Base-by-base conservation (phyloP, 495 filamentous ascomycete genomes). In the Hypomontagnella monticulosa region DNA sequence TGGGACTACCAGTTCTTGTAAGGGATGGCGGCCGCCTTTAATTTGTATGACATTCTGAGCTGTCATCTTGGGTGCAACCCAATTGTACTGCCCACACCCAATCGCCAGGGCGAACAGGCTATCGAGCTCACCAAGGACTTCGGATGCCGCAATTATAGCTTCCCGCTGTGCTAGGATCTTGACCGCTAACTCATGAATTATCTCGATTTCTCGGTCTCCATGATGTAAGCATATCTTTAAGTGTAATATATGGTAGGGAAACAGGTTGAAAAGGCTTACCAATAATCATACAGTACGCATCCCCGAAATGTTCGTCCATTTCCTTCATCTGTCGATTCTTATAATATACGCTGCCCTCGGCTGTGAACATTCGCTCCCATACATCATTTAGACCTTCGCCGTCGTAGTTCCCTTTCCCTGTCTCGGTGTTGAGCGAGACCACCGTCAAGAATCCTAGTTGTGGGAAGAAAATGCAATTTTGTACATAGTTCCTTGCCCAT, bases 371-470 rank as follows among this genome's bases (percentile, higher is more conserved):
- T 44, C 85, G 80, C 51, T 92, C 86, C 95, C 96, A 99, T 10
- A 75, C 72, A 52, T 84, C 83, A 42, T 81, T 78, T 0, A 79
- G 67, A 0, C 82, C 78, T 37, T 83, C 78, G 4, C 92, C 91
- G 53, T 85, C 81, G 69, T 89, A 98, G 0, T 86, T 79, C 0
- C 87, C 85, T 51, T 82, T 77, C 0, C 89, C 88, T 6, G 84
- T 86, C 5, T 80, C 73, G 14, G 81, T 77, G 67, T 93, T 86
- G 9, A 90, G 74, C 0, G 84, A 83, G 18, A 97, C 87, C 0
- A 89, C 88, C 19, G 93, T 90, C 14, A 97, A 84, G 75, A 96
- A 99, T 2, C 95, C 96, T 11, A 97, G 83, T 70, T 96, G 92
- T 8, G 93, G 93, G 66, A 97, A 92, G 73, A 93, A 93, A 16